Evolutionary conservation across 2,329 filamentous ascomycete species (phyloP).

Genomic region (Colletotrichum sp.): DNA sequence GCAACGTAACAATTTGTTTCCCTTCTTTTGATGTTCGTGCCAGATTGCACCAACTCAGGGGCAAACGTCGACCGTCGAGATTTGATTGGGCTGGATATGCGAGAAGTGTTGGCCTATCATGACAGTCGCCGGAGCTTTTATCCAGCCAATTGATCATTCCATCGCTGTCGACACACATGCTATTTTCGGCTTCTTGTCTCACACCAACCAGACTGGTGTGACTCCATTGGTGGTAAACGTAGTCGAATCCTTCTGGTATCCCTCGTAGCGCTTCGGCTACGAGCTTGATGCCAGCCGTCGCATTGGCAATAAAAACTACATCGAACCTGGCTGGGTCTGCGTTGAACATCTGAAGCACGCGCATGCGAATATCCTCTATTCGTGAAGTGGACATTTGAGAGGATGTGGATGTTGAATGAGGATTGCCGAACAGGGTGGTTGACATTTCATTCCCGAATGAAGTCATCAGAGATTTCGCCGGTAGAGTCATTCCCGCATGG

Average conservation of each 20-base stretch:
- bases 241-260: slow-evolving; percentile 60
- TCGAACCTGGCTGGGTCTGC: slow-evolving; percentile 65
- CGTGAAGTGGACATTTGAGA: not conserved
- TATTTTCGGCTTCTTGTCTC: slow-evolving; percentile 64
- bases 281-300: slow-evolving; percentile 67
- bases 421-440: slow-evolving; percentile 68
- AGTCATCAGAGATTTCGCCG: slow-evolving; percentile 62
- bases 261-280: slow-evolving; percentile 63
- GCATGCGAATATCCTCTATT: slow-evolving; percentile 26
- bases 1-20: not conserved
- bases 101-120: slow-evolving; percentile 54
- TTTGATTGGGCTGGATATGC: slow-evolving; percentile 93
- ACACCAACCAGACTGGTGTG: slow-evolving; percentile 73
- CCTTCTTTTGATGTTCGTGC: not conserved
- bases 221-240: slow-evolving; percentile 65
- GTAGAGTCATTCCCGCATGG: slow-evolving; percentile 63
- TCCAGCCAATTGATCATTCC: not conserved
- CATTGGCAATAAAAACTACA: slow-evolving; percentile 66
- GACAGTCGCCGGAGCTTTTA: slow-evolving; percentile 24
- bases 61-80: slow-evolving; percentile 81
- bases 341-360: slow-evolving; percentile 62
- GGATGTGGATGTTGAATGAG: slow-evolving; percentile 60
- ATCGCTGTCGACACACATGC: slow-evolving; percentile 38
- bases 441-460: slow-evolving; percentile 61
- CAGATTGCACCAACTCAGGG: slow-evolving; percentile 62